Evolutionary conservation across 805 yeast genomes (phyloP), one percentile per base, ranked within the genome.

Genomic region (Scheffersomyces amazonensis): DNA sequence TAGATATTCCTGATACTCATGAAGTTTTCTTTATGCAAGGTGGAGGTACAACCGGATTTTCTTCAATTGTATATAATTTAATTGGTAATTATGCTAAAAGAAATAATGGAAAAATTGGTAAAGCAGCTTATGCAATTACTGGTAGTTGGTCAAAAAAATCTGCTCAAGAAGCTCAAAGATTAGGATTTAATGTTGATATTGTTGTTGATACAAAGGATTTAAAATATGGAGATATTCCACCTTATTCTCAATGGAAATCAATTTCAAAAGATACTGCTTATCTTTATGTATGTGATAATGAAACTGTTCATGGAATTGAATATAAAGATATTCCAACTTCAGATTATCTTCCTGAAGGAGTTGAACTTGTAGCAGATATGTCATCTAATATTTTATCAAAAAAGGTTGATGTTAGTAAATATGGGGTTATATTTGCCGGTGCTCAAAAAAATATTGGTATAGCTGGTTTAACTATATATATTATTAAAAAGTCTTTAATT

Each of bases 381-480:
- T 90, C 97, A 2, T 90, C 97, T 32, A 88, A 91, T 62, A 83
- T 93, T 56, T 71, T 93, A 48, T 87, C 96, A 16, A 82, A 85
- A 49, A 68, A 76, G 47, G 62, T 93, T 35, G 96, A 91, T 53
- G 83, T 93, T 30, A 69, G 86, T 39, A 82, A 87, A 62, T 91
- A 78, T 56, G 98, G 96, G 36, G 69, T 89, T 19, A 82, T 93
- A 44, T 81, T 90, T 78, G 99, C 96, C 15, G 99, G 99, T 46
- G 99, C 98, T 19, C 99, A 93, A 67, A 93, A 93, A 66, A 93
- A 93, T 62, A 88, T 93, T 56, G 99, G 99, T 39, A 70, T 93
- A 56, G 97, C 99, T 8, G 99, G 99, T 27, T 78, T 93, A 47
- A 84, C 97, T 12, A 74, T 93, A 45, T 91, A 89, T 62, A 91